Evolutionary conservation across 352 stramenopile species (phyloP).

Genomic region (Phytopythium boreale): DNA sequence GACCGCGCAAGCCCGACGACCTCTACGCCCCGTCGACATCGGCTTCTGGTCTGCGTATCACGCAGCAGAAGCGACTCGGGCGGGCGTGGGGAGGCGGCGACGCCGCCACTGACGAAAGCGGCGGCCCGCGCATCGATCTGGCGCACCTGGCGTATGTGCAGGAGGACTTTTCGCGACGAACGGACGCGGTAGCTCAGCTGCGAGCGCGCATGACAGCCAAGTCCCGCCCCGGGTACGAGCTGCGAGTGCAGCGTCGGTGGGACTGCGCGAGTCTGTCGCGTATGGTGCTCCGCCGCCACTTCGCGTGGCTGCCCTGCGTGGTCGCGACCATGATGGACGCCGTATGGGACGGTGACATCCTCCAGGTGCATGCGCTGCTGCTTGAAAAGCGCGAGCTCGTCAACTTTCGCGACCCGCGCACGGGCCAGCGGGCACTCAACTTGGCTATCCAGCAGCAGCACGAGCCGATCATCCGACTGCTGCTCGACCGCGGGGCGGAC

Average conservation of each 20-base stretch:
- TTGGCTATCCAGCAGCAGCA: slow-evolving; percentile 79
- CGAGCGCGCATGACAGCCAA: slow-evolving; percentile 59
- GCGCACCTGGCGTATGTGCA: slow-evolving; percentile 70
- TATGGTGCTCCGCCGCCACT: slow-evolving; percentile 58
- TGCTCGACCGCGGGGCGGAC: slow-evolving; percentile 67
- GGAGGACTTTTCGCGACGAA: slow-evolving; percentile 55
- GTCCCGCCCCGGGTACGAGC: slow-evolving; percentile 55
- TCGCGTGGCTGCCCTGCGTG: slow-evolving; percentile 67
- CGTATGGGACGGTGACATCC: slow-evolving; percentile 75
- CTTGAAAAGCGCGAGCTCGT: slow-evolving; percentile 39
- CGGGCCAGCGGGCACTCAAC: slow-evolving; percentile 62
- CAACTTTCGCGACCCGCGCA: slow-evolving; percentile 42
- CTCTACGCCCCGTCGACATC: background rate
- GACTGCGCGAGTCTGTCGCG: slow-evolving; percentile 37
- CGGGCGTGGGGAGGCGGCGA: slow-evolving; percentile 37
- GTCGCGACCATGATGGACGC: slow-evolving; percentile 57
- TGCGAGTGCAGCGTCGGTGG: slow-evolving; percentile 53
- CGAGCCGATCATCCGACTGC: slow-evolving; percentile 61
- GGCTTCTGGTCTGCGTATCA: slow-evolving; percentile 21
- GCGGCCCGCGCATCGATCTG: slow-evolving; percentile 61
- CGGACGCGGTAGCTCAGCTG: slow-evolving; percentile 52
- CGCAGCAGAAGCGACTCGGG: slow-evolving; percentile 59
- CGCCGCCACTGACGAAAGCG: slow-evolving; percentile 1
- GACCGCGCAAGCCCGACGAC: slow-evolving; percentile 24
- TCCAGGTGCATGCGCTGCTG: slow-evolving; percentile 62